phyloP scores from a whole-genome alignment of 2,329 filamentous ascomycete genomes.

The Aspergillus cejpii region DNA sequence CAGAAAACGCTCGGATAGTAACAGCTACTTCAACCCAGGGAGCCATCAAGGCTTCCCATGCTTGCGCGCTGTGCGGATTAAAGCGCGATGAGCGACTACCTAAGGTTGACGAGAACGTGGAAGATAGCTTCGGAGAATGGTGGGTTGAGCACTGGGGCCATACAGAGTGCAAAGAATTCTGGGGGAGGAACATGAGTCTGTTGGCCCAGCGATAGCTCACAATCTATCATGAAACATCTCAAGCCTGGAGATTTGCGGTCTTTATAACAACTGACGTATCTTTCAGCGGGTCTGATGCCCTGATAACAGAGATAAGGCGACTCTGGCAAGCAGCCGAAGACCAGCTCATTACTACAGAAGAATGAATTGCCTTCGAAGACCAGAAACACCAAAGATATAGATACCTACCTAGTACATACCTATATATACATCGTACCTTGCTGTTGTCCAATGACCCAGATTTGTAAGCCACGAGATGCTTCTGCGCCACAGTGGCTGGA shows the following conservation, averaged over 20 bases:
- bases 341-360: too few relatives aligned
- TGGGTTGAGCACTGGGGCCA: constrained; percentile 89
- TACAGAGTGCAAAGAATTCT: constrained; percentile 73
- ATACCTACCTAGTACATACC: too few relatives aligned
- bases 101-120: constrained; percentile 67
- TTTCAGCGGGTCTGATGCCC: neutral
- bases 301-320: constrained; percentile 1
- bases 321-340: too few relatives aligned
- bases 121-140: constrained; percentile 95
- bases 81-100: constrained; percentile 76
- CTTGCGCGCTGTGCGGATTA: constrained; percentile 79
- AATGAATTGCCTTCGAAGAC: too few relatives aligned
- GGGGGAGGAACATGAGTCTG: constrained; percentile 66
- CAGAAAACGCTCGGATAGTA: constrained; percentile 61
- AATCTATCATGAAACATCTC: too few relatives aligned
- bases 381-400: too few relatives aligned
- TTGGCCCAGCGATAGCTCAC: constrained; percentile 57
- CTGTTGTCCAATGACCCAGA: neutral
- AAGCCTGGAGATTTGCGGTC: too few relatives aligned
- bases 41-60: constrained; percentile 65
- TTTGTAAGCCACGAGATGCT: neutral
- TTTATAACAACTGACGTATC: too few relatives aligned
- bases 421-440: too few relatives aligned
- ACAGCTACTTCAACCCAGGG: constrained; percentile 56
- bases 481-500: neutral